Evolutionary conservation across 2,329 filamentous ascomycete genomes (phyloP).

Genomic region (Aspergillus sp.): DNA sequence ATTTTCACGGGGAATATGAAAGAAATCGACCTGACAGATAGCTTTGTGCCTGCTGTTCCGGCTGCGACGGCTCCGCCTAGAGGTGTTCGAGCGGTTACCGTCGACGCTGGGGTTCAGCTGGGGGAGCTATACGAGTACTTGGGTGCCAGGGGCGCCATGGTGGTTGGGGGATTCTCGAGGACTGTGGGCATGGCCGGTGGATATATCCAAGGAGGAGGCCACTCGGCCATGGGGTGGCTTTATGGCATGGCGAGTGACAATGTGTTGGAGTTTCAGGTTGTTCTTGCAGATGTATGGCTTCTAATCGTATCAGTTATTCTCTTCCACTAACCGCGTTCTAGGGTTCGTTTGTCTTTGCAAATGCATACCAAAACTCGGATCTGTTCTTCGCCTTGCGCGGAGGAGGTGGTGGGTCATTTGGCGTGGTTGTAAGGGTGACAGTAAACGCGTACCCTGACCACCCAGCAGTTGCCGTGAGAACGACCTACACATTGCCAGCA

Average conservation of each 20-base stretch:
- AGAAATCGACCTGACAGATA: constrained; percentile 16
- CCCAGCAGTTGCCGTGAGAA: background rate
- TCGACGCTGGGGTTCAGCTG: constrained; percentile 31
- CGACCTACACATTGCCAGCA: background rate
- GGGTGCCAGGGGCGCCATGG: constrained; percentile 22
- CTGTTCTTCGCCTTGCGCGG: background rate
- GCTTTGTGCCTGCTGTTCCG: constrained; percentile 10
- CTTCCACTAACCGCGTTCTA: background rate
- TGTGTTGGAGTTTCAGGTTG: background rate
- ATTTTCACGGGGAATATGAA: constrained; percentile 33
- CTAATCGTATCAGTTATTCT: no score
- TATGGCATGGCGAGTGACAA: constrained; percentile 21
- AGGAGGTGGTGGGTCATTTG: background rate
- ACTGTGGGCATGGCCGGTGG: constrained; percentile 26
- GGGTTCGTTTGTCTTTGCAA: background rate
- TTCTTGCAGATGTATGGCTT: background rate
- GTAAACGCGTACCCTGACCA: background rate
- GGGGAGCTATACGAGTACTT: constrained; percentile 28
- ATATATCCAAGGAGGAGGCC: constrained; percentile 29
- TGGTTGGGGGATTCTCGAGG: constrained; percentile 21
- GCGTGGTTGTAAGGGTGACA: background rate
- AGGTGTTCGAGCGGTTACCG: constrained; percentile 17
- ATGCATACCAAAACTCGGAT: background rate
- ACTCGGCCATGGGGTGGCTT: constrained; percentile 28
- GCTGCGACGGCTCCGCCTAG: constrained; percentile 5